Percentiles rank a stretch among this genome's conserved stretches.
phyloP scores from a whole-genome alignment of 148 eudicot genomes.

The Camellia lanceoleosa region DNA sequence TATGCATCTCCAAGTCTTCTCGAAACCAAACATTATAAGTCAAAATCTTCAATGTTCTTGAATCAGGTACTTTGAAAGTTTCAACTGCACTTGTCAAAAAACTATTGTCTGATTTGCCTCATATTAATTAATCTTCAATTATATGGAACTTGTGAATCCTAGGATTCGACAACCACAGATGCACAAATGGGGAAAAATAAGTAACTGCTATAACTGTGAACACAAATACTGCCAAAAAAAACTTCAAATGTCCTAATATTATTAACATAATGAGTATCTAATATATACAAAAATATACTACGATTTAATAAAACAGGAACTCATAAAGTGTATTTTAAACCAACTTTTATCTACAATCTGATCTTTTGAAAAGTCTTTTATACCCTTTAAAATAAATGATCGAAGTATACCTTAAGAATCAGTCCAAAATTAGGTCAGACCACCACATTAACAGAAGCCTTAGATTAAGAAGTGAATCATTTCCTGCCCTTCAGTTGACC shows the following conservation, averaged over 20 bases:
- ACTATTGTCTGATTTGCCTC: background rate
- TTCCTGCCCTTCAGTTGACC: background rate
- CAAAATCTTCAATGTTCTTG: slow-evolving; percentile 54
- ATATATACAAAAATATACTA: too few species aligned
- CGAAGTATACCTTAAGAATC: background rate
- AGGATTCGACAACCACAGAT: background rate
- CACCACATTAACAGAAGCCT: background rate
- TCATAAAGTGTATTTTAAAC: background rate
- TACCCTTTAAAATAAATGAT: background rate
- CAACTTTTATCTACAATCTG: background rate
- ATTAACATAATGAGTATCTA: background rate
- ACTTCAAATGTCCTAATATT: background rate
- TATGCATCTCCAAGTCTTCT: slow-evolving; percentile 75
- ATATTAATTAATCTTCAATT: background rate
- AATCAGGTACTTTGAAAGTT: slow-evolving; percentile 19
- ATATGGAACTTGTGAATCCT: background rate
- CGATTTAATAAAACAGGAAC: background rate
- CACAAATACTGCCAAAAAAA: background rate
- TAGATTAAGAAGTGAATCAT: background rate
- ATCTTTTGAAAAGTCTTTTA: background rate
- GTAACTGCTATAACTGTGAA: background rate
- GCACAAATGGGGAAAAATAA: background rate
- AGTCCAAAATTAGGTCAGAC: background rate
- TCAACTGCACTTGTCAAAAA: slow-evolving; percentile 24
- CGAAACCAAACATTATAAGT: slow-evolving; percentile 91